phyloP scores from a whole-genome alignment of 2,329 filamentous ascomycete genomes.

The Aspergillus pseudoviridinutans region DNA sequence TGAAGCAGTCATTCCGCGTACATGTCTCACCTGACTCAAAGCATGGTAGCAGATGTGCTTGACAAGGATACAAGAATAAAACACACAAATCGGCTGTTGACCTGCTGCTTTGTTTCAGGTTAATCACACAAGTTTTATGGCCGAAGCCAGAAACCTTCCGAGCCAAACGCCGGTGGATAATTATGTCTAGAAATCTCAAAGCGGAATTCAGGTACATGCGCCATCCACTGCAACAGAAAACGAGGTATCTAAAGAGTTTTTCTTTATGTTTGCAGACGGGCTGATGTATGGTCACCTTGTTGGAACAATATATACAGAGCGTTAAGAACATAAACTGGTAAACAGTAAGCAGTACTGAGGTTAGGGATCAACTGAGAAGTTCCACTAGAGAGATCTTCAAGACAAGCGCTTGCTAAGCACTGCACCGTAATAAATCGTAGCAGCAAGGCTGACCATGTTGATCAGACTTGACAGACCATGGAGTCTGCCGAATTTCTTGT shows the following conservation, averaged over 20 bases:
- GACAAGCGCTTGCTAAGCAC: slow-evolving; percentile 55
- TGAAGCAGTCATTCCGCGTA: neutral
- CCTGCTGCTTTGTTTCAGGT: neutral
- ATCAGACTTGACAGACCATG: slow-evolving; percentile 79
- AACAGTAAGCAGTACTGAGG: neutral
- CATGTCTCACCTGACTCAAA: neutral
- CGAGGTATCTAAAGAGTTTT: neutral
- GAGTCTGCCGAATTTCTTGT: slow-evolving; percentile 71
- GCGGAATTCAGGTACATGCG: neutral
- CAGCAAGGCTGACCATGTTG: slow-evolving; percentile 68
- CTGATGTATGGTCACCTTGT: neutral
- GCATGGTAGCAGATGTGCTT: neutral
- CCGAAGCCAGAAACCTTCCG: no score
- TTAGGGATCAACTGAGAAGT: neutral
- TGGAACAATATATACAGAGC: neutral
- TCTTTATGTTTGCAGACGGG: neutral
- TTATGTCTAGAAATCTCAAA: neutral
- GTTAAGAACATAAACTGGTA: neutral
- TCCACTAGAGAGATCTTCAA: neutral
- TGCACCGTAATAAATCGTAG: slow-evolving; percentile 73
- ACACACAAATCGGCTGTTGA: neutral
- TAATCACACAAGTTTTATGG: neutral
- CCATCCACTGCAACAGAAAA: neutral
- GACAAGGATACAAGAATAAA: neutral
- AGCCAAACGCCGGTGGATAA: no score